A percentile compares a stretch with the other conserved stretches of the same genome.
phyloP scores from a whole-genome alignment of 345 rosid genomes.

The Hibiscus mutabilis region DNA sequence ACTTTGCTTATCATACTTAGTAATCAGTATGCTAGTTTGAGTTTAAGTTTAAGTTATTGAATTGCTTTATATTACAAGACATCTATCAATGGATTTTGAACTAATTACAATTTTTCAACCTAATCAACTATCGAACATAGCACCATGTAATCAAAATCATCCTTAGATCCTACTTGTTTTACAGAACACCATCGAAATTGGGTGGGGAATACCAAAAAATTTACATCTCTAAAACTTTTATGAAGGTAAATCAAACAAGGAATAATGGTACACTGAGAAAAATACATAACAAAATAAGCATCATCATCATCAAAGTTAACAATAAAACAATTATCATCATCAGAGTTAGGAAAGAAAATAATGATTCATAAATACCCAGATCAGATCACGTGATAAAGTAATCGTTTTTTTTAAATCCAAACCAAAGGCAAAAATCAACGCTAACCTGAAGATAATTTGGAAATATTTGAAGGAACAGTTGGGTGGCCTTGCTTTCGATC shows the following conservation, averaged over 20 bases:
- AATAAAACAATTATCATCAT: background rate
- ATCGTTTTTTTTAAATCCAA: background rate
- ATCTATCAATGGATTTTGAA: background rate
- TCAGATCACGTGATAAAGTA: constrained; percentile 35
- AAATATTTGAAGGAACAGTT: constrained; percentile 43
- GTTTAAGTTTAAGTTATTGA: background rate
- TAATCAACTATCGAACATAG: constrained; percentile 25
- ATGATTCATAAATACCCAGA: constrained; percentile 22
- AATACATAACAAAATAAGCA: too few species aligned
- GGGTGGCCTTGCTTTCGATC: constrained; percentile 47
- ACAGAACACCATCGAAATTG: background rate
- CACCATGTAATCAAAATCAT: constrained; percentile 27
- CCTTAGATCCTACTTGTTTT: constrained; percentile 18
- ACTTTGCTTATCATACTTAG: background rate
- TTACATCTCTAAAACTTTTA: too few species aligned
- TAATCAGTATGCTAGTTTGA: background rate
- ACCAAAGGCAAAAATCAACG: background rate
- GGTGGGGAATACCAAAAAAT: too few species aligned
- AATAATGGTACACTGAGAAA: too few species aligned
- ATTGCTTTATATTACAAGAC: background rate
- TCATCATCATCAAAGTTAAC: background rate
- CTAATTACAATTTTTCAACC: background rate
- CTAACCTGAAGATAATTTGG: constrained; percentile 76
- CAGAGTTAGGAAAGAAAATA: background rate
- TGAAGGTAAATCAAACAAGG: too few species aligned